Conservation (phyloP, 805 yeast species). For the Starmerella apis region DNA sequence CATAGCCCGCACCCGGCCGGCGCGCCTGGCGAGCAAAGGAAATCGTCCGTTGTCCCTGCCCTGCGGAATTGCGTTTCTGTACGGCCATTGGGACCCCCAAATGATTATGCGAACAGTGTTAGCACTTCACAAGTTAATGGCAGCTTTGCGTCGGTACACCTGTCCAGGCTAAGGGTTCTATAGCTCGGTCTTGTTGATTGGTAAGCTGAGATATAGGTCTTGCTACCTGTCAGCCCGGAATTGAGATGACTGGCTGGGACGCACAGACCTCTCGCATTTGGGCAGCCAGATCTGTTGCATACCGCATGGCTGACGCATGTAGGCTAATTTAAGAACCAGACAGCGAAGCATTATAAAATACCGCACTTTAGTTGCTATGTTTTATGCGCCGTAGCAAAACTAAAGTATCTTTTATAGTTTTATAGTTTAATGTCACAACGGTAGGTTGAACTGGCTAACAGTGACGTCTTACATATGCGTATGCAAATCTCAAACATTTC, state of each 20-base stretch:
- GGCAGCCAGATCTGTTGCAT: not conserved
- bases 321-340: too few relatives aligned
- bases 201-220: not conserved
- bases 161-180: not conserved
- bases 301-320: not conserved
- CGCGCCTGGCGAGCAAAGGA: not conserved
- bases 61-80: not conserved
- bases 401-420: too few relatives aligned
- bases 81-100: not conserved
- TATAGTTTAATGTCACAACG: too few relatives aligned
- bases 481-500: too few relatives aligned
- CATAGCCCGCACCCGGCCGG: not conserved
- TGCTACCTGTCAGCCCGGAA: not conserved
- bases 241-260: not conserved
- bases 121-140: not conserved
- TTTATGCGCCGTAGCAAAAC: too few relatives aligned
- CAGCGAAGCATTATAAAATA: too few relatives aligned
- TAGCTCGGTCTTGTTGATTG: not conserved
- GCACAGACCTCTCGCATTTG: not conserved
- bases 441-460: too few relatives aligned
- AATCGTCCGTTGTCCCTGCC: not conserved
- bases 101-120: not conserved
- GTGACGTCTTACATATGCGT: too few relatives aligned
- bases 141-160: not conserved
- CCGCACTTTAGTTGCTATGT: too few relatives aligned